phyloP scores from a whole-genome alignment of 495 filamentous ascomycete species.

The Penicillium ucsense region DNA sequence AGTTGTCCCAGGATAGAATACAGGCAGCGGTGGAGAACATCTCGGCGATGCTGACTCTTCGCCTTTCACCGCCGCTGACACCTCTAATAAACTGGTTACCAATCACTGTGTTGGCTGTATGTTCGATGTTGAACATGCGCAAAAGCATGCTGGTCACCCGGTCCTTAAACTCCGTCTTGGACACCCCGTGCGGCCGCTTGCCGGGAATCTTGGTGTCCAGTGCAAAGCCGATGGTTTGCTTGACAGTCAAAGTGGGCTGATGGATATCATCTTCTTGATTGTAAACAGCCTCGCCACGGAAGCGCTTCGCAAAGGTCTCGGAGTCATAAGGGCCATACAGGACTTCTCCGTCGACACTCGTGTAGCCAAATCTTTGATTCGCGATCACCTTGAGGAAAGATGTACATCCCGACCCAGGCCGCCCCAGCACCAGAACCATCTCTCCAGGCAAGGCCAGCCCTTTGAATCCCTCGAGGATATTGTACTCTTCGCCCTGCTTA shows the following conservation, averaged over 20 bases:
- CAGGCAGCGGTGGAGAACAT: slow-evolving; percentile 64
- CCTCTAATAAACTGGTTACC: slow-evolving; percentile 75
- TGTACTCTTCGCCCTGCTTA: slow-evolving; percentile 54
- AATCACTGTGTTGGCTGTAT: slow-evolving; percentile 71
- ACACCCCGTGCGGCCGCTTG: slow-evolving; percentile 57
- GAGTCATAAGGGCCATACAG: slow-evolving; percentile 65
- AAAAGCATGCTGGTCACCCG: slow-evolving; percentile 60
- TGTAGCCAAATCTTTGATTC: slow-evolving; percentile 74
- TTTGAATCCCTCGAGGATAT: slow-evolving; percentile 45
- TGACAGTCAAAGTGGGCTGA: slow-evolving; percentile 70
- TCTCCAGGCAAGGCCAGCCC: slow-evolving; percentile 67
- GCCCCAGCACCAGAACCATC: slow-evolving; percentile 83
- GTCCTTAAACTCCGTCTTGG: slow-evolving; percentile 59
- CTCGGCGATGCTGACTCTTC: slow-evolving; percentile 46
- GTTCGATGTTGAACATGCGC: slow-evolving; percentile 82
- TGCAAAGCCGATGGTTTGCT: slow-evolving; percentile 75
- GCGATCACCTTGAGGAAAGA: slow-evolving; percentile 80
- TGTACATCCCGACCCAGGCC: slow-evolving; percentile 80
- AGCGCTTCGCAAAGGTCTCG: slow-evolving; percentile 50
- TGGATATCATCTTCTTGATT: slow-evolving; percentile 80
- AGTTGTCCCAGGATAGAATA: slow-evolving; percentile 75
- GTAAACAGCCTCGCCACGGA: slow-evolving; percentile 77
- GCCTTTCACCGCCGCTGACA: slow-evolving; percentile 73
- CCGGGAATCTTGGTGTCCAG: slow-evolving; percentile 72
- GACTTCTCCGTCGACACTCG: slow-evolving; percentile 65